Conservation (phyloP, 768 basidiomycete genomes). For the Pisolithus orientalis region DNA sequence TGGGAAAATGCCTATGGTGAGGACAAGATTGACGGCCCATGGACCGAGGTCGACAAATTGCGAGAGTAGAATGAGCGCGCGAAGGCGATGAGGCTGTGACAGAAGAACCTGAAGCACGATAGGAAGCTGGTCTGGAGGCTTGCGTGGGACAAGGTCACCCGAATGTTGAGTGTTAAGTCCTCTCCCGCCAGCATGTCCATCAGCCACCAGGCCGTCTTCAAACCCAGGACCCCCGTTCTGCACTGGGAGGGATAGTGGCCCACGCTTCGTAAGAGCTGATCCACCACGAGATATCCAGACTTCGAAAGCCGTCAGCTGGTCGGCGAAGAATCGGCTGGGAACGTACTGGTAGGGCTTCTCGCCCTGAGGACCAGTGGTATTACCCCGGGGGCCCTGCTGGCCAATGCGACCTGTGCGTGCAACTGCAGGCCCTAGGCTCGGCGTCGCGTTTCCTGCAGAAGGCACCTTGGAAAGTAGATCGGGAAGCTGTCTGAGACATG, state of each 20-base stretch:
- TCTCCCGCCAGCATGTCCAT: constrained; percentile 10
- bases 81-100: constrained; percentile 91
- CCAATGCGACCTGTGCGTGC: constrained; percentile 6
- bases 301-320: constrained; percentile 95
- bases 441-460: constrained; percentile 11
- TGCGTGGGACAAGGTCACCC: constrained; percentile 65
- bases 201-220: constrained; percentile 12
- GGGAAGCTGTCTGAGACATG: constrained; percentile 90
- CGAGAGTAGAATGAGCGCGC: constrained; percentile 91
- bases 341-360: constrained; percentile 65
- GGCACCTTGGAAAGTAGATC: constrained; percentile 53
- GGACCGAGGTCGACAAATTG: constrained; percentile 98
- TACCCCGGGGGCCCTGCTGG: constrained; percentile 17
- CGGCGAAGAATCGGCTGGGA: constrained; percentile 89
- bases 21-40: constrained; percentile 95
- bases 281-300: constrained; percentile 97
- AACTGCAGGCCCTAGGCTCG: constrained; percentile 14
- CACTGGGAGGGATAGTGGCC: constrained; percentile 65
- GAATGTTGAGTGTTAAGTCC: background rate
- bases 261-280: constrained; percentile 71
- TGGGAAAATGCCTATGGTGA: constrained; percentile 97
- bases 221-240: constrained; percentile 31
- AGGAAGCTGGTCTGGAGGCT: constrained; percentile 94
- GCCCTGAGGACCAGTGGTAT: constrained; percentile 16
- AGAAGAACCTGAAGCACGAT: constrained; percentile 96